These are phyloP conservation scores for Penicillium sp. DNA, from an alignment of 2,329 filamentous ascomycete species.

Conservation along the genomic window DNA sequence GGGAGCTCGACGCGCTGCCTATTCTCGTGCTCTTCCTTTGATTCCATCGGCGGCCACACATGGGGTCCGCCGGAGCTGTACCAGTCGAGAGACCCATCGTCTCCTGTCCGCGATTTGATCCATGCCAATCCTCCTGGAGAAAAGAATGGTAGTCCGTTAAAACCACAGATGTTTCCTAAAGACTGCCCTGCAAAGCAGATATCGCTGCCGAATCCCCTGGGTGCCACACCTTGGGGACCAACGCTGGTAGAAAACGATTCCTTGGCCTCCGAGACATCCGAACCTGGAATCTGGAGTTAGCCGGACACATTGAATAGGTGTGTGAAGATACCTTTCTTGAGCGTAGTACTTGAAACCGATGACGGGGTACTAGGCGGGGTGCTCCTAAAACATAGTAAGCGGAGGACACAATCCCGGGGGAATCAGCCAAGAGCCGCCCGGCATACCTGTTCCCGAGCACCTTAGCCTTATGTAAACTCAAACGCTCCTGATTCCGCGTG, in stretches of 20 bases:
- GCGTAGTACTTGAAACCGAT: background rate
- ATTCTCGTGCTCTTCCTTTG: background rate
- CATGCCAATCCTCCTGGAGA: constrained; percentile 14
- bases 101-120: constrained; percentile 16
- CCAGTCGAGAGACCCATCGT: constrained; percentile 10
- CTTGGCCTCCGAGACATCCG: too few relatives aligned
- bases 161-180: constrained; percentile 17
- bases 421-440: background rate
- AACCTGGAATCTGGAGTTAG: background rate
- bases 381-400: background rate
- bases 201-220: background rate
- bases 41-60: background rate
- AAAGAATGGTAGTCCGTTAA: constrained; percentile 19
- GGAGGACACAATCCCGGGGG: background rate
- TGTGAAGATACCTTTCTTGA: background rate
- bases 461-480: background rate
- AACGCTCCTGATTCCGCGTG: constrained; percentile 1
- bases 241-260: background rate
- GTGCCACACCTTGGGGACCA: background rate
- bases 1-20: background rate
- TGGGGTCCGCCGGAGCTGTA: background rate
- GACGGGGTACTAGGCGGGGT: background rate
- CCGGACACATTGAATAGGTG: background rate
- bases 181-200: constrained; percentile 3
- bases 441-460: background rate